A percentile compares a stretch with the other conserved stretches of the same genome.
Evolutionary conservation across 1,284 basidiomycete genomes (phyloP).

Genomic region (Volvariella volvacea): DNA sequence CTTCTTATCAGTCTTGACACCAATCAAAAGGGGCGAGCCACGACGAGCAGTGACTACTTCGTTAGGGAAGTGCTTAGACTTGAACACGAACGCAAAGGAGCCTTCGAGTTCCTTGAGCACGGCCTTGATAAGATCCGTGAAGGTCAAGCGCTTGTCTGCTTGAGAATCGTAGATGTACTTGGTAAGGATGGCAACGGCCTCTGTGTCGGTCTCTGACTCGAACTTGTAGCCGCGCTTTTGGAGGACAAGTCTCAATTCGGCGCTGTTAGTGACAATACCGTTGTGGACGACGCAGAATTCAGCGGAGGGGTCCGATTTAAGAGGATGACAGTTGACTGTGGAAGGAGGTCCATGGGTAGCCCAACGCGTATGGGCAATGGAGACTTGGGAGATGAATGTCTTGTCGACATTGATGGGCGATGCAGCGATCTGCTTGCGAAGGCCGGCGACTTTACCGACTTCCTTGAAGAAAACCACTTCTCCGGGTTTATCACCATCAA

Average conservation of each 20-base stretch:
- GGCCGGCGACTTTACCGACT: conserved; percentile 94
- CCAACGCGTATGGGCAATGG: conserved; percentile 99
- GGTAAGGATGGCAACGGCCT: conserved; percentile 92
- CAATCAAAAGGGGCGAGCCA: conserved; percentile 94
- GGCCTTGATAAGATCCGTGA: conserved; percentile 91
- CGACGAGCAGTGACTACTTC: conserved; percentile 95
- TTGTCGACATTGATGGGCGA: conserved; percentile 77
- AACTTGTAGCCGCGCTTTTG: conserved; percentile 96
- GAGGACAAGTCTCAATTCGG: conserved; percentile 87
- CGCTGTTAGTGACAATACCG: conserved; percentile 96
- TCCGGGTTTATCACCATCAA: conserved; percentile 87
- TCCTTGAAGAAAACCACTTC: conserved; percentile 91
- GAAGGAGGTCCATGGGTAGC: conserved; percentile 97
- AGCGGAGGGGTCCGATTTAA: conserved; percentile 75
- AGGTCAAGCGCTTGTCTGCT: conserved; percentile 82
- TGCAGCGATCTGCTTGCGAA: conserved; percentile 87
- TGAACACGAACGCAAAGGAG: conserved; percentile 99
- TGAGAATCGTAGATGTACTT: conserved; percentile 98
- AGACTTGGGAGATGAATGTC: conserved; percentile 84
- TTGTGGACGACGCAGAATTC: conserved; percentile 98
- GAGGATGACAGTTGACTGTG: conserved; percentile 91
- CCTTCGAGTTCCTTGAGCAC: conserved; percentile 98
- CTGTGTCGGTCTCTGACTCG: conserved; percentile 96
- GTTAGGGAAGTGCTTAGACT: conserved; percentile 93
- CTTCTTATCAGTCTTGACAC: conserved; percentile 99